A percentile compares a stretch with the other conserved stretches of the same genome.
Conservation (phyloP, 1,284 basidiomycete genomes). For the Polyporus tsugae region DNA sequence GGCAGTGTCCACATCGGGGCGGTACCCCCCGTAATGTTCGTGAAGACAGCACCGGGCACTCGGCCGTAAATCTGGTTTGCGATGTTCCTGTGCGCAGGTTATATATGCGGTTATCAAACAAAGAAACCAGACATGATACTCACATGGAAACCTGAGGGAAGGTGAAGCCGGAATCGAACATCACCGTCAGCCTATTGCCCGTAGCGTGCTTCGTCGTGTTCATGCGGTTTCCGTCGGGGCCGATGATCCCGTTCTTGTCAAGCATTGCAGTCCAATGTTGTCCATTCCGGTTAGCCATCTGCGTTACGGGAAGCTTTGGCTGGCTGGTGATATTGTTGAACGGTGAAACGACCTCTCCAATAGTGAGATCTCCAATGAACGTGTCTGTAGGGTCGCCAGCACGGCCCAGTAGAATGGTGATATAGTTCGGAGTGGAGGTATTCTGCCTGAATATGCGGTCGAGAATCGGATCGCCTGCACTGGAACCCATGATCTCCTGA, state of each 20-base stretch:
- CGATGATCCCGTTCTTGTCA: conserved; percentile 48
- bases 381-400: conserved; percentile 42
- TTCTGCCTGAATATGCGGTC: conserved; percentile 72
- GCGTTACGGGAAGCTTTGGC: conserved; percentile 44
- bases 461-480: conserved; percentile 57
- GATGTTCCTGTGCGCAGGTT: conserved; percentile 48
- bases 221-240: conserved; percentile 54
- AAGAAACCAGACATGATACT: conserved; percentile 23
- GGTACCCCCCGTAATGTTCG: conserved; percentile 48
- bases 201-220: conserved; percentile 50
- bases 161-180: conserved; percentile 76
- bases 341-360: conserved; percentile 43
- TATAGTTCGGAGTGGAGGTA: conserved; percentile 59
- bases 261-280: conserved; percentile 50
- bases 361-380: conserved; percentile 49
- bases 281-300: conserved; percentile 31
- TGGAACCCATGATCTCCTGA: conserved; percentile 34
- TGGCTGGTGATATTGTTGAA: conserved; percentile 46
- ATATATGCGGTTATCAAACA: neutral
- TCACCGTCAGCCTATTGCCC: conserved; percentile 56
- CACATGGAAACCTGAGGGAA: conserved; percentile 70
- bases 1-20: conserved; percentile 66
- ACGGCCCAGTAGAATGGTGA: conserved; percentile 56
- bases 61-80: conserved; percentile 64
- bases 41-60: conserved; percentile 57